These are phyloP conservation scores for Penicillium sp. DNA, from an alignment of 2,329 filamentous ascomycete species.

Conservation along the genomic window DNA sequence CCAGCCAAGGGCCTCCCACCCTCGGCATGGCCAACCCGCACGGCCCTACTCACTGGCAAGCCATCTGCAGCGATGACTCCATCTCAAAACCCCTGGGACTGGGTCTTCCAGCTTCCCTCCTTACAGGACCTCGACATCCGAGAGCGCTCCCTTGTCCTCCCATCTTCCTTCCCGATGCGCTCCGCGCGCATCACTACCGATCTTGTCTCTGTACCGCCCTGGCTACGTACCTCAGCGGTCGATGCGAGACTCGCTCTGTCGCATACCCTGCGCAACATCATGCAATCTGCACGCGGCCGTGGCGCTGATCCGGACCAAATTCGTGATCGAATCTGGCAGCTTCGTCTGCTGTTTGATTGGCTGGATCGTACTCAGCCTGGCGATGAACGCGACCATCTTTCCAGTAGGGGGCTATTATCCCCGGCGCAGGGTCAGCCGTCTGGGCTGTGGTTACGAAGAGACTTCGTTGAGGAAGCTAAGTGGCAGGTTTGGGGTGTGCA, in stretches of 20 bases:
- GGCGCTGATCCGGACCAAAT: constrained; percentile 38
- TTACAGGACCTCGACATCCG: constrained; percentile 52
- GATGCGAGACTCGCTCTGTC: constrained; percentile 65
- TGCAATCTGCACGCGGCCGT: constrained; percentile 26
- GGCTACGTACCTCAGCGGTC: constrained; percentile 53
- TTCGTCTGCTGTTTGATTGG: constrained; percentile 59
- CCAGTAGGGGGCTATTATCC: not conserved
- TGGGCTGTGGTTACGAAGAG: constrained; percentile 33
- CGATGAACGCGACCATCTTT: constrained; percentile 5
- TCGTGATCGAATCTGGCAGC: constrained; percentile 52
- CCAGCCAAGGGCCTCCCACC: constrained; percentile 22
- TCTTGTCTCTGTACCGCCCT: constrained; percentile 41
- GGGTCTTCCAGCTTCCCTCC: constrained; percentile 59
- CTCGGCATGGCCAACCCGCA: constrained; percentile 19
- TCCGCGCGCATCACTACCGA: constrained; percentile 26
- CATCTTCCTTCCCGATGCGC: constrained; percentile 31
- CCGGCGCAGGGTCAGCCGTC: constrained; percentile 10
- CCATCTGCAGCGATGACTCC: constrained; percentile 23
- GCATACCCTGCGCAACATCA: constrained; percentile 33
- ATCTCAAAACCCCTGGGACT: constrained; percentile 52
- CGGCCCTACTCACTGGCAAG: constrained; percentile 18
- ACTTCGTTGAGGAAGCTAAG: constrained; percentile 34
- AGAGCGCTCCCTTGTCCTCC: constrained; percentile 57
- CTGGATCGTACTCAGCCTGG: constrained; percentile 40
- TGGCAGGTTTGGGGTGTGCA: constrained; percentile 39